Conservation (phyloP, 2,329 filamentous ascomycete genomes). For the Sporothrix variecibatus region DNA sequence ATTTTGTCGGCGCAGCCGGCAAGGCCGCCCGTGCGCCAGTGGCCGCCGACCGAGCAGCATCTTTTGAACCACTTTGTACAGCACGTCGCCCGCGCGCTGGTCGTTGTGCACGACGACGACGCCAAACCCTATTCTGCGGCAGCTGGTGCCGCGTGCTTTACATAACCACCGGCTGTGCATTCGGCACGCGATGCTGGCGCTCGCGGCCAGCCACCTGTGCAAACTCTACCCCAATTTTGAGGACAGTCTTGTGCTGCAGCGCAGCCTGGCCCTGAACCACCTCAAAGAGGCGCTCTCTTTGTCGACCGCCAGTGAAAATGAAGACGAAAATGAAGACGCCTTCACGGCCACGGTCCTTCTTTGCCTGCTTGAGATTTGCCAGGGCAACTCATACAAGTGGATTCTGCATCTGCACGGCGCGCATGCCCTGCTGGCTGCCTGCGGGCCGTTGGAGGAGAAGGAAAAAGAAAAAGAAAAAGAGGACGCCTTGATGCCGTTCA, state of each 20-base stretch:
- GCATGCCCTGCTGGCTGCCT: not conserved
- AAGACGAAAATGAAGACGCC: not conserved
- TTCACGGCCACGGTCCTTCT: not conserved
- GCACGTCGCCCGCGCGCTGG: not conserved
- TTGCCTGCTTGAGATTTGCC: not conserved
- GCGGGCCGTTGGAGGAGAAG: not conserved
- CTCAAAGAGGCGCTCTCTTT: not conserved
- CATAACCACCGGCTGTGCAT: not conserved
- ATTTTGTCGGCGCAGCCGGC: not conserved
- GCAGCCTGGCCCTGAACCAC: not conserved
- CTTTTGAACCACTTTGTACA: constrained; percentile 3
- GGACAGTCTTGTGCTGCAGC: not conserved
- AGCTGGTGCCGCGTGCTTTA: not conserved
- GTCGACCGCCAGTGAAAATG: too few species aligned
- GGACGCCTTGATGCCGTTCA: not conserved
- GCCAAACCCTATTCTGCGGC: not conserved
- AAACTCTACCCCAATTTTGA: constrained; percentile 8
- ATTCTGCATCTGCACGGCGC: constrained; percentile 11
- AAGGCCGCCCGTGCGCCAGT: not conserved
- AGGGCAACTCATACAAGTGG: constrained; percentile 9
- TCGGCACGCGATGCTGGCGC: not conserved
- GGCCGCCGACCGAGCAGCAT: constrained; percentile 8
- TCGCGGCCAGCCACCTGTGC: not conserved
- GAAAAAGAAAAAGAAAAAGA: not conserved
- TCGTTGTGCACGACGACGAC: not conserved